These are phyloP conservation scores for Beauveria pseudobassiana DNA, from an alignment of 2,329 filamentous ascomycete genomes.

Conservation along the genomic window DNA sequence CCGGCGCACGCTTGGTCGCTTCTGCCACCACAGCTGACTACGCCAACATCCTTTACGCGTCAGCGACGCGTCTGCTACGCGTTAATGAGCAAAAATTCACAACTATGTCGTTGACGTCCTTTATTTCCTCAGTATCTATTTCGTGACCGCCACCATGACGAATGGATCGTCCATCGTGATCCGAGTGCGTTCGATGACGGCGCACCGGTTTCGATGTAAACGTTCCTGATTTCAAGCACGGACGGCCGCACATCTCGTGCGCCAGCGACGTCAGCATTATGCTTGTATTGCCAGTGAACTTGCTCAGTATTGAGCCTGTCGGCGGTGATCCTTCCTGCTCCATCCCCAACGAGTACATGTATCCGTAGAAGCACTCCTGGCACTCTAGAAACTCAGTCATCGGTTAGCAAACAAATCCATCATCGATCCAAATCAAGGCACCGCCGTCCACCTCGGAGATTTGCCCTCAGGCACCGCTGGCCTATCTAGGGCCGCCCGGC, in stretches of 20 bases:
- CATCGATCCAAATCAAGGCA: neutral
- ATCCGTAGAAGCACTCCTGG: neutral
- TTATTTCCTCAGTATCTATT: neutral
- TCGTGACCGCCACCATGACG: conserved; percentile 4
- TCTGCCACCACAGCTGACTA: neutral
- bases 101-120: neutral
- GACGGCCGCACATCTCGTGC: neutral
- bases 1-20: neutral
- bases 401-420: neutral
- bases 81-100: neutral
- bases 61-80: neutral
- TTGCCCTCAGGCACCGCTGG: neutral
- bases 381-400: neutral
- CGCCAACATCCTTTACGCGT: neutral
- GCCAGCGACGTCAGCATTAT: neutral
- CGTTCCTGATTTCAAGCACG: neutral
- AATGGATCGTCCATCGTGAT: neutral
- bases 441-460: neutral
- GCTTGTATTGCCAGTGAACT: neutral
- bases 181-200: neutral
- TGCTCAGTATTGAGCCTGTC: neutral
- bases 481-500: too few relatives aligned
- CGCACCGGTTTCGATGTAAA: neutral
- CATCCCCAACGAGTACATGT: neutral
- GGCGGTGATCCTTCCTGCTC: neutral